These are phyloP conservation scores for Mucor plumbeus DNA, from an alignment of 371 early-diverging fungal genomes.

Conservation along the genomic window DNA sequence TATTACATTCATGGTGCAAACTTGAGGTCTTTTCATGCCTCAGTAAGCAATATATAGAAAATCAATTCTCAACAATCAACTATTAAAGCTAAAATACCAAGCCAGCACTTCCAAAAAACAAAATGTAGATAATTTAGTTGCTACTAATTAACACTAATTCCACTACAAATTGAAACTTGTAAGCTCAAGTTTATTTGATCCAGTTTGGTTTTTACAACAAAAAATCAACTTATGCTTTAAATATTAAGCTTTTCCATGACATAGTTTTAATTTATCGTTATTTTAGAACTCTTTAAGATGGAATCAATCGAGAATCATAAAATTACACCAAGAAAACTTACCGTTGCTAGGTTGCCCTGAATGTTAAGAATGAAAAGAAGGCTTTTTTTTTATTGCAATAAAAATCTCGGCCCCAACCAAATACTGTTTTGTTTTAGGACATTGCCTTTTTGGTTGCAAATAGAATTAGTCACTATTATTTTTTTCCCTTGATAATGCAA, in stretches of 20 bases:
- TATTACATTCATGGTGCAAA: too few species aligned
- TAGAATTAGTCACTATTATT: conserved; percentile 1
- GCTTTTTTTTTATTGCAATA: neutral
- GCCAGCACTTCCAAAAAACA: too few species aligned
- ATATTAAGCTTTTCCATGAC: neutral
- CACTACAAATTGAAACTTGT: too few species aligned
- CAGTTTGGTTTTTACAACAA: too few species aligned
- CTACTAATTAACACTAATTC: too few species aligned
- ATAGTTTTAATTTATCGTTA: neutral
- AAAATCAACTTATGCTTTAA: too few species aligned
- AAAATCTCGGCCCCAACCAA: neutral
- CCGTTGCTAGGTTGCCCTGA: neutral
- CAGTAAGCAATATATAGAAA: too few species aligned
- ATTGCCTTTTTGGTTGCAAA: neutral
- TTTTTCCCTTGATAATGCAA: neutral
- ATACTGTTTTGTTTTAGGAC: neutral
- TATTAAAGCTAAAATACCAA: too few species aligned
- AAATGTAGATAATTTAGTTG: too few species aligned
- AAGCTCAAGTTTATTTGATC: too few species aligned
- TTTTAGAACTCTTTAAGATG: neutral
- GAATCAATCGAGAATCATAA: neutral
- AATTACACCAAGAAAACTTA: neutral
- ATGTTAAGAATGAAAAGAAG: neutral
- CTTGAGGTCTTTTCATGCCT: too few species aligned
- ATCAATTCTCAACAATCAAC: too few species aligned